Conservation (phyloP, 2,329 filamentous ascomycete genomes). For the Colletotrichum falcatum region DNA sequence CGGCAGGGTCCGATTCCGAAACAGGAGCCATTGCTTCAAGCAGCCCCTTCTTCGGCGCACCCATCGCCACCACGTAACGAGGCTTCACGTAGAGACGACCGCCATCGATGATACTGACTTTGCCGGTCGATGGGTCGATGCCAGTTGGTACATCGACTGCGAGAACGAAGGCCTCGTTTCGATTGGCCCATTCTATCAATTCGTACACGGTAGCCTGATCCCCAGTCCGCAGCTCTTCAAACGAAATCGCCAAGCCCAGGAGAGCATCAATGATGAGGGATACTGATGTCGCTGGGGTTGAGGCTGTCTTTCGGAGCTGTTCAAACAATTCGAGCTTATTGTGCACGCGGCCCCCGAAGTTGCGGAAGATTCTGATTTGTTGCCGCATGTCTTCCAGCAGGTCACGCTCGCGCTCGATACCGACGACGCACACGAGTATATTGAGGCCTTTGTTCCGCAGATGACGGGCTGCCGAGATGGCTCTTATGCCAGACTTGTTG, state of each 20-base stretch:
- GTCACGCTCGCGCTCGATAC: slow-evolving; percentile 84
- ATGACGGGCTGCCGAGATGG: slow-evolving; percentile 87
- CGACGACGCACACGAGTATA: slow-evolving; percentile 85
- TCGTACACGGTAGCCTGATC: slow-evolving; percentile 89
- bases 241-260: slow-evolving; percentile 86
- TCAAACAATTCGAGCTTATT: slow-evolving; percentile 72
- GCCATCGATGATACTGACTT: slow-evolving; percentile 76
- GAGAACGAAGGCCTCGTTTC: slow-evolving; percentile 83
- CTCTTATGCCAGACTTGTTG: slow-evolving; percentile 87
- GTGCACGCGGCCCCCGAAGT: slow-evolving; percentile 81
- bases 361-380: slow-evolving; percentile 86
- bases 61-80: slow-evolving; percentile 85
- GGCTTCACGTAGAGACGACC: slow-evolving; percentile 83
- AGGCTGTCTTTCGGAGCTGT: slow-evolving; percentile 61
- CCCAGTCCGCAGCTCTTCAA: slow-evolving; percentile 86
- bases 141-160: slow-evolving; percentile 94
- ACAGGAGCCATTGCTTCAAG: slow-evolving; percentile 79
- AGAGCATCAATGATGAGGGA: slow-evolving; percentile 91
- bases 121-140: slow-evolving; percentile 82
- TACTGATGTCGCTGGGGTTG: slow-evolving; percentile 60
- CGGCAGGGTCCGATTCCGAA: slow-evolving; percentile 52
- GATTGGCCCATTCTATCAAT: slow-evolving; percentile 93
- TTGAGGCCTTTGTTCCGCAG: slow-evolving; percentile 85
- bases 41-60: slow-evolving; percentile 87
- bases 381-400: slow-evolving; percentile 83